Conservation (phyloP, 768 basidiomycete species). For the Amanita pallidorosea region DNA sequence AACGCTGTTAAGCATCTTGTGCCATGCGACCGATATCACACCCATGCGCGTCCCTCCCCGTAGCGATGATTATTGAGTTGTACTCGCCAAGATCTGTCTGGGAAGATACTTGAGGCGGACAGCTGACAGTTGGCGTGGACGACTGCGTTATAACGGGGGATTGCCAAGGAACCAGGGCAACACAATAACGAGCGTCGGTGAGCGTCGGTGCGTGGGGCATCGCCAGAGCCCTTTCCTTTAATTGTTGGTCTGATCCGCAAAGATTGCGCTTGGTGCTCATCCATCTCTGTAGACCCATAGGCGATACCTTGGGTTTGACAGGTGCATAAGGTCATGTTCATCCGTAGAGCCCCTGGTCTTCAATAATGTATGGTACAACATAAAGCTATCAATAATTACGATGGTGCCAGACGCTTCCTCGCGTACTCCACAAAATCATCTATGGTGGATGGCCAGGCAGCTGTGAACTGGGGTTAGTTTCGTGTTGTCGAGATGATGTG, state of each 20-base stretch:
- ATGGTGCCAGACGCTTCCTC: not conserved
- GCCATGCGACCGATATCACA: not conserved
- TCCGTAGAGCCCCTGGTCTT: not conserved
- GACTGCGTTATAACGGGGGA: not conserved
- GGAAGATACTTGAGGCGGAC: not conserved
- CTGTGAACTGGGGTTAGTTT: not conserved
- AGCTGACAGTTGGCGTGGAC: not conserved
- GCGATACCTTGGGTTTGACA: too few species aligned
- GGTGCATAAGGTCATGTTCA: too few species aligned
- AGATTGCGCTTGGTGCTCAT: too few species aligned
- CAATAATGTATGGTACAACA: not conserved
- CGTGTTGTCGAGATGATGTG: not conserved
- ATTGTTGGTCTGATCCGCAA: too few species aligned
- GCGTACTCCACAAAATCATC: slow-evolving; percentile 54
- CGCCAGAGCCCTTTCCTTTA: too few species aligned
- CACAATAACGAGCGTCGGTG: not conserved
- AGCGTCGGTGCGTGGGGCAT: not conserved
- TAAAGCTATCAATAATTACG: not conserved
- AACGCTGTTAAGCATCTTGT: not conserved
- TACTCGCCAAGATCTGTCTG: not conserved
- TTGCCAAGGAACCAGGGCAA: not conserved
- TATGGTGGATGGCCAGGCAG: slow-evolving; percentile 54
- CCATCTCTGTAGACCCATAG: too few species aligned
- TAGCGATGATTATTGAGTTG: not conserved
- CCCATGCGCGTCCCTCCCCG: not conserved